phyloP scores from a whole-genome alignment of 1,139 yeast genomes.

The Diutina siamensis region DNA sequence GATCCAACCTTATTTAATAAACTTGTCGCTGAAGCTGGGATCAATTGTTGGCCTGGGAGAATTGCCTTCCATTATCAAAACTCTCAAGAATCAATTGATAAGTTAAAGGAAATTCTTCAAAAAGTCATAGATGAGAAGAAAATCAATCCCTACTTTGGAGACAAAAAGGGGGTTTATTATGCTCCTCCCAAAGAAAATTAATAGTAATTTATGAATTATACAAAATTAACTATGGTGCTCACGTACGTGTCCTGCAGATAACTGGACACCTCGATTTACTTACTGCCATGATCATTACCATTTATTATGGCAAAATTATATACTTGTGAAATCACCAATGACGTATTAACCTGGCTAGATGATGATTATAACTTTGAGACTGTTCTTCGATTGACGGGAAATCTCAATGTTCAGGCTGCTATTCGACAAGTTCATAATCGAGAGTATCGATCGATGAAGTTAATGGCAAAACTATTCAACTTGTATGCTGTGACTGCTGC shows the following conservation, averaged over 20 bases:
- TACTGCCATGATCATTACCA: neutral
- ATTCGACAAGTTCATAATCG: neutral
- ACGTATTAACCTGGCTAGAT: slow-evolving; percentile 9
- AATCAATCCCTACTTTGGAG: slow-evolving; percentile 16
- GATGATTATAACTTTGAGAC: slow-evolving; percentile 28
- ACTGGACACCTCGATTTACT: slow-evolving; percentile 1
- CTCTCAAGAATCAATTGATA: slow-evolving; percentile 21
- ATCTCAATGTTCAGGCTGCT: neutral
- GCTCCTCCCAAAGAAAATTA: slow-evolving; percentile 7
- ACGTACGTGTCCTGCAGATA: neutral
- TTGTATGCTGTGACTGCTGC: neutral
- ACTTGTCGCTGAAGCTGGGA: slow-evolving; percentile 14
- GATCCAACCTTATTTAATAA: slow-evolving; percentile 8
- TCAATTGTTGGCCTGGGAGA: slow-evolving; percentile 22
- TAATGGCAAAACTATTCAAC: neutral
- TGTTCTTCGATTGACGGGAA: neutral
- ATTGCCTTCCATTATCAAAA: slow-evolving; percentile 31
- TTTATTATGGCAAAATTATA: neutral
- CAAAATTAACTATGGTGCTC: slow-evolving; percentile 5
- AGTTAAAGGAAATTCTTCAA: slow-evolving; percentile 18
- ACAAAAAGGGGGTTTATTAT: slow-evolving; percentile 7
- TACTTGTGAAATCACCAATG: neutral
- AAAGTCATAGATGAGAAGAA: slow-evolving; percentile 22
- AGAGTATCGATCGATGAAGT: neutral
- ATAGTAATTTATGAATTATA: neutral